Percentiles rank a stretch among this genome's conserved stretches.
phyloP scores from a whole-genome alignment of 1,139 yeast genomes.

The Chernovozyma sophiae-reginae region DNA sequence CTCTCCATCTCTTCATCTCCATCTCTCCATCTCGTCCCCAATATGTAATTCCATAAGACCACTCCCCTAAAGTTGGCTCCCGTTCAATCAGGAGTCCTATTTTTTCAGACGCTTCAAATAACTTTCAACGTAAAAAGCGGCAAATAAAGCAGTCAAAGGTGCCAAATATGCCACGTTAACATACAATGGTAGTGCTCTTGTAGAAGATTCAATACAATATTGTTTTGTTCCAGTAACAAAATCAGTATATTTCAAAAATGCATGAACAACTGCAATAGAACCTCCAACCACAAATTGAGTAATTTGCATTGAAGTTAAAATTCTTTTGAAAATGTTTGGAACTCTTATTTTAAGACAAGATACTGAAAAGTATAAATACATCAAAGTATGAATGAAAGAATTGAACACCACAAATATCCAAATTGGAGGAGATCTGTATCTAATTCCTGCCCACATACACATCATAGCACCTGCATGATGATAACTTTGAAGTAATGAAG shows the following conservation, averaged over 20 bases:
- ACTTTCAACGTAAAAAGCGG: slow-evolving; percentile 65
- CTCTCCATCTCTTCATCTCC: too few relatives aligned
- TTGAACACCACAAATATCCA: slow-evolving; percentile 82
- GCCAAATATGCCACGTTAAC: slow-evolving; percentile 65
- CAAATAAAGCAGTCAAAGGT: slow-evolving; percentile 68
- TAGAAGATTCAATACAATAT: slow-evolving; percentile 56
- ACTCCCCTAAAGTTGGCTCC: too few relatives aligned
- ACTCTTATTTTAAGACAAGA: slow-evolving; percentile 59
- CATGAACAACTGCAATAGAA: slow-evolving; percentile 57
- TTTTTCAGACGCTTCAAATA: slow-evolving; percentile 33
- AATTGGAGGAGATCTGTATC: slow-evolving; percentile 71
- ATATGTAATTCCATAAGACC: too few relatives aligned
- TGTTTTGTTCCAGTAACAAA: slow-evolving; percentile 39
- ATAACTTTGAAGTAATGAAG: slow-evolving; percentile 67
- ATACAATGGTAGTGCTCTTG: slow-evolving; percentile 59
- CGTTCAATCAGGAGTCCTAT: too few relatives aligned
- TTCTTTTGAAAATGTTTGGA: slow-evolving; percentile 55
- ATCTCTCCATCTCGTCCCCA: too few relatives aligned
- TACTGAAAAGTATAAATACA: slow-evolving; percentile 70
- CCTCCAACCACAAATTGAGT: slow-evolving; percentile 72
- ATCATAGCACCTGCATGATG: slow-evolving; percentile 83
- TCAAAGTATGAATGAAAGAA: slow-evolving; percentile 70
- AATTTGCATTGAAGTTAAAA: slow-evolving; percentile 66
- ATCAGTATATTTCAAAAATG: slow-evolving; percentile 60
- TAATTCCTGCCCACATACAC: slow-evolving; percentile 79